Evolutionary conservation across 371 early-diverging fungal genomes (phyloP), one percentile per base, ranked within the genome.

Genomic region (Rhizomucor pusillus): DNA sequence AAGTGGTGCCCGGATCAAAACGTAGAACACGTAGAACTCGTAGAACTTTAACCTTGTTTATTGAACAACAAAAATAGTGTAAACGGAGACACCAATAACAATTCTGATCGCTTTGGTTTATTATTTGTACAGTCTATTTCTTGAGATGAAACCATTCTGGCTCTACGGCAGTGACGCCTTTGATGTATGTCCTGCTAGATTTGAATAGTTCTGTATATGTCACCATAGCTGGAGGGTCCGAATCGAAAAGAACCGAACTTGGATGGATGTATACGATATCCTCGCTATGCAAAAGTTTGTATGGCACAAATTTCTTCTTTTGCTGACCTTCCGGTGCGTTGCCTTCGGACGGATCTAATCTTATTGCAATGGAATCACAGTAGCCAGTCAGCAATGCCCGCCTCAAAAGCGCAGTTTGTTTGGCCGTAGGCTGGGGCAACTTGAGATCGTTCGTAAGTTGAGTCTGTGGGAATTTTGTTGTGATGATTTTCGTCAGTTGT

Each of bases 361-460:
- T 85, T 44, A 89, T 74, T 0, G 98, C 98, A 5, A 98, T 83
- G 14, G 90, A 91, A 66, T 98, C 98, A 51, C 92, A 81, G 56
- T 90, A 96, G 1, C 96, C 95, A 3, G 93, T 86, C 1, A 91
- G 75, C 1, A 97, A 54, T 34, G 96, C 83, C 67, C 97, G 97
- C 14, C 89, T 85, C 22, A 98, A 65, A 2, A 90, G 81, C 6
- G 81, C 80, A 44, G 79, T 62, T 59, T 94, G 91, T 33, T 77
- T 59, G 9, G 71, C 50, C 9, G 65, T 79, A 1, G 95, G 95
- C 29, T 93, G 94, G n/a, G 78, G 67, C 84, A 94, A 77, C 43
- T 73, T 74, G 19, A 87, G 79, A 60, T 82, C 77, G 35, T 82
- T 57, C 20, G 60, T 71, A 1, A 82, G 63, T 52, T 84, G 75